Evolutionary conservation across 2,329 filamentous ascomycete genomes (phyloP).

Genomic region (Alternaria infectoria): DNA sequence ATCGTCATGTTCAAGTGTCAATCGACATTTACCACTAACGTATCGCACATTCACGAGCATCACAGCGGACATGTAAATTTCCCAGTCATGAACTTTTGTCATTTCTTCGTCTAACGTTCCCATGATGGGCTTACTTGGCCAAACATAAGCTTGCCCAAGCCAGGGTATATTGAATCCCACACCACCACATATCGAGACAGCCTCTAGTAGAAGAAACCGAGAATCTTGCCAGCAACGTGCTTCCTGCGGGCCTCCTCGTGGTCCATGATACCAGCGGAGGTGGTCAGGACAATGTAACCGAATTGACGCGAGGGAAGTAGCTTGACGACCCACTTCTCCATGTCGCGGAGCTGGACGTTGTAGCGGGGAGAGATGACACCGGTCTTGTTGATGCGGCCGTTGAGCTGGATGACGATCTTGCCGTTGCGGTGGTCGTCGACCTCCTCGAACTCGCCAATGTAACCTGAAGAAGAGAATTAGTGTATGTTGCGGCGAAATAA

Average conservation of each 20-base stretch:
- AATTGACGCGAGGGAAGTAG: conserved; percentile 99
- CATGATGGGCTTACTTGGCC: conserved; percentile 34
- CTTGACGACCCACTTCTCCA: conserved; percentile 99
- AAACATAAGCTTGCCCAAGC: conserved; percentile 32
- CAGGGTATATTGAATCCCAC: conserved; percentile 41
- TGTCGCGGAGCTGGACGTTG: conserved; percentile 96
- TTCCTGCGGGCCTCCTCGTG: conserved; percentile 99
- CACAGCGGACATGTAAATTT: not conserved
- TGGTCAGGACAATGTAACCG: conserved; percentile 98
- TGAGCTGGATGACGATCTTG: conserved; percentile 99
- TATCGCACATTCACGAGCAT: not conserved
- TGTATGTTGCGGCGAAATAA: conserved; percentile 90
- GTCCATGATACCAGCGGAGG: conserved; percentile 99
- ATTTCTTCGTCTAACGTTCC: conserved; percentile 40
- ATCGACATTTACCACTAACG: not conserved
- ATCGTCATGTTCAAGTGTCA: not conserved
- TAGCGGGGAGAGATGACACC: conserved; percentile 99
- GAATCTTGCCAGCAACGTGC: conserved; percentile 99
- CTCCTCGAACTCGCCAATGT: conserved; percentile 99
- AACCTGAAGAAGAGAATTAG: conserved; percentile 72
- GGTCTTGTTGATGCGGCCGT: conserved; percentile 98
- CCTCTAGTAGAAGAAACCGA: conserved; percentile 97
- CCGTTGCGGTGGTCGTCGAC: conserved; percentile 99
- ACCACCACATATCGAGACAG: conserved; percentile 23
- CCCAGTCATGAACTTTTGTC: conserved; percentile 33